phyloP scores from a whole-genome alignment of 2,329 filamentous ascomycete genomes.

The Cladosporium phlei region DNA sequence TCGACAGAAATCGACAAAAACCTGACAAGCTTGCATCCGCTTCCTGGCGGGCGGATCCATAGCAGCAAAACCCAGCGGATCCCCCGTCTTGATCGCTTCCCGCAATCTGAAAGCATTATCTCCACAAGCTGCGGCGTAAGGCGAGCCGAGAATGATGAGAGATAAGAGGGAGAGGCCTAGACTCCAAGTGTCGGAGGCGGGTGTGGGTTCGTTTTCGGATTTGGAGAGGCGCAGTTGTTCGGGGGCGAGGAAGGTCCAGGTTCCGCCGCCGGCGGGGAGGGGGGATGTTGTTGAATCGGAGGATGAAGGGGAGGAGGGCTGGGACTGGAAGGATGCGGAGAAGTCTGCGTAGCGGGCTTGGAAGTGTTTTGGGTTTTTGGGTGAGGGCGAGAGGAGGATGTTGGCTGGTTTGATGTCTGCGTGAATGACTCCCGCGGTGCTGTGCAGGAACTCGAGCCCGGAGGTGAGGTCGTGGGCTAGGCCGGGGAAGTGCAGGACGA shows the following conservation, averaged over 20 bases:
- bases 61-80: slow-evolving; percentile 37
- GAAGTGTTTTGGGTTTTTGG: slow-evolving; percentile 15
- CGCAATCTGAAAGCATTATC: slow-evolving; percentile 39
- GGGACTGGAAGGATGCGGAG: slow-evolving; percentile 34
- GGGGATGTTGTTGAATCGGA: slow-evolving; percentile 20
- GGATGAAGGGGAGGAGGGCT: no score
- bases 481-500: slow-evolving; percentile 37
- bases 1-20: slow-evolving; percentile 35
- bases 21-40: slow-evolving; percentile 30
- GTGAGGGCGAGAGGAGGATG: slow-evolving; percentile 35
- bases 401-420: slow-evolving; percentile 48
- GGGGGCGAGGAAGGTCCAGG: slow-evolving; percentile 44
- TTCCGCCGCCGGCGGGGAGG: slow-evolving; percentile 35
- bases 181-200: slow-evolving; percentile 40
- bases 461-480: slow-evolving; percentile 37
- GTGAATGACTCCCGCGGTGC: slow-evolving; percentile 35
- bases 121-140: slow-evolving; percentile 36
- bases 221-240: slow-evolving; percentile 29
- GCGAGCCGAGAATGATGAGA: slow-evolving; percentile 39
- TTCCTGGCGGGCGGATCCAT: slow-evolving; percentile 33
- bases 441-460: slow-evolving; percentile 41
- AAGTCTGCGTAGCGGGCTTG: slow-evolving; percentile 40
- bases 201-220: slow-evolving; percentile 29
- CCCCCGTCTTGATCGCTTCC: slow-evolving; percentile 41
- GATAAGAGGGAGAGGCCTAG: slow-evolving; percentile 42